These are phyloP conservation scores for Setaria viridis DNA, from an alignment of 202 grass and related monocot species.

Conservation along the genomic window DNA sequence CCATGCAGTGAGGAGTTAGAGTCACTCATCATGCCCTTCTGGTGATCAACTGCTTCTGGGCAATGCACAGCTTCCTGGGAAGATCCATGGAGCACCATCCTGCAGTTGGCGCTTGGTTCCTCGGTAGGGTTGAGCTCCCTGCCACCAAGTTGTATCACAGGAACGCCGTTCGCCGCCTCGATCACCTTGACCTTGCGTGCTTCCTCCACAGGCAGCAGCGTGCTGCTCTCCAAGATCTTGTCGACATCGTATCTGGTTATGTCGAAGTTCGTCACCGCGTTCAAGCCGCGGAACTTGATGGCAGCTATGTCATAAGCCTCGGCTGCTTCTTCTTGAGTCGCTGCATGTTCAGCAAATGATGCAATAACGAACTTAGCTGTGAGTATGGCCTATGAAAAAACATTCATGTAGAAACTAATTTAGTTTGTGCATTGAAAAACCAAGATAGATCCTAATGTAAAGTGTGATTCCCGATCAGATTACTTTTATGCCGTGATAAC, in stretches of 20 bases:
- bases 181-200: slow-evolving; percentile 66
- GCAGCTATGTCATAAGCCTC: slow-evolving; percentile 98
- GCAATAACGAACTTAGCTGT: background rate
- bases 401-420: background rate
- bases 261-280: slow-evolving; percentile 96
- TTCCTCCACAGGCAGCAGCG: slow-evolving; percentile 70
- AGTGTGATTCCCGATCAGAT: slow-evolving; percentile 46
- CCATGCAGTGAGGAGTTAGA: slow-evolving; percentile 37
- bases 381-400: background rate
- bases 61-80: slow-evolving; percentile 36
- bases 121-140: slow-evolving; percentile 25
- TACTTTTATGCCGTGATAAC: slow-evolving; percentile 33
- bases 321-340: slow-evolving; percentile 90
- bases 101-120: slow-evolving; percentile 48
- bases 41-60: slow-evolving; percentile 41
- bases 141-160: slow-evolving; percentile 4
- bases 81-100: slow-evolving; percentile 59
- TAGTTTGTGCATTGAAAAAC: slow-evolving; percentile 6
- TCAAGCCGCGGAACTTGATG: slow-evolving; percentile 94
- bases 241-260: slow-evolving; percentile 82
- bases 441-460: slow-evolving; percentile 41
- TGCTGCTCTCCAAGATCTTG: slow-evolving; percentile 79
- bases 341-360: slow-evolving; percentile 36
- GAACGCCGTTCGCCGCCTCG: background rate
- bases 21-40: slow-evolving; percentile 28